Evolutionary conservation across 1,284 basidiomycete species (phyloP), one percentile per base, ranked within the genome.

Genomic region (Sanghuangporus baumii): DNA sequence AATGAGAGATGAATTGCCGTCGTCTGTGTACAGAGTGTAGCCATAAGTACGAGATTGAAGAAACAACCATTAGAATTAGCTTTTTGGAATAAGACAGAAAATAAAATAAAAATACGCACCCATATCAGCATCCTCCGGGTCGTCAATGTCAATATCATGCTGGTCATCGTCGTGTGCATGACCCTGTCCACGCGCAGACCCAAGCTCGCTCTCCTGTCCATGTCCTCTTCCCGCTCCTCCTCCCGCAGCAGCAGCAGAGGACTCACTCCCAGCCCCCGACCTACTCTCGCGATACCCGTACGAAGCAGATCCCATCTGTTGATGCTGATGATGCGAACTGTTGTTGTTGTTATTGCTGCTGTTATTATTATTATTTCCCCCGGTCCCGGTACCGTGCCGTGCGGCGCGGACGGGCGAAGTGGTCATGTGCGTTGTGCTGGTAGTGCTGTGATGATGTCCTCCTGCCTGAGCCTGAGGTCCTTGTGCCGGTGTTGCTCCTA

Each of bases 1-100:
- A 16, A 85, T 91, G 69, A 92, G 74, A 1, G 84, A 75, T 3
- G 41, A 18, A 7, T 43, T 18, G 20, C 20, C 31, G 11, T 52
- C 51, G 51, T 58, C 41, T 58, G 23, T 16, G 2, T 20, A 23
- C 12, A 6, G 2, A 37, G 36, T 38, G 34, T 14, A 6, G 5
- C 31, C 14, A 11, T n/a, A 23, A 20, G 56, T 11, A 9, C 43
- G 23, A 58, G 1, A 23, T 12, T 16, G 20, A 31, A n/a, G 41
- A 47, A 58, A 14, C 23, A 46, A 23, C 3, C 41, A 37, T 9
- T 41, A 43, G 20, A 41, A 41, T 37, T n/a, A 41, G 40, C n/a
- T 12, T n/a, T n/a, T 12, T n/a, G 2, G 40, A 46, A 47, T n/a
- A 6, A 18, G n/a, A 34, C 20, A 58, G 6, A 58, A 26, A 20